Base-by-base conservation (phyloP, 148 eudicot genomes). In the Vaccinium macrocarpon region DNA sequence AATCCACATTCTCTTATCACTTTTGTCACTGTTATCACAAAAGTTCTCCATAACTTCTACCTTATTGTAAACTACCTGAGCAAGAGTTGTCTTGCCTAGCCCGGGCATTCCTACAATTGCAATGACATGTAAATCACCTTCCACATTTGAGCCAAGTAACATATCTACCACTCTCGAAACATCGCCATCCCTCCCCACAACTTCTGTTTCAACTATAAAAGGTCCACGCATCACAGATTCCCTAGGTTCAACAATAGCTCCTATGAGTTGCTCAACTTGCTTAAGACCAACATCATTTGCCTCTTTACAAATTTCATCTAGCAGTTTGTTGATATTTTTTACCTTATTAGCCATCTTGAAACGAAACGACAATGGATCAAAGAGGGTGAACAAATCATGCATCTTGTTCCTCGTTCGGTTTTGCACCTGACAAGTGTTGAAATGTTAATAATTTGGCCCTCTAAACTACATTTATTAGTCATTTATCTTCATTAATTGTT, bases 151-250 rank as follows among this genome's bases (percentile, higher is more conserved):
- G 66, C 11, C 11, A 19, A 61, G 66, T 21, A 61, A 61, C 66
- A 74, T 74, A 8, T 19, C 27, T 8, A 74, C 49, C 77, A 74
- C 51, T 38, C 5, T 19, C 4, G 12, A 18, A 38, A 74, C 21
- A 42, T 74, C 77, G 6, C 13, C 50, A 38, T 74, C 77, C 77
- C 77, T 74, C 21, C 77, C 77, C 50, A 74, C 25, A 42, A 74
- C 77, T 74, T 5, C n/a, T 38, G 77, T 16, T 38, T 74, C 25
- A 42, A 16, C 77, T 16, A 74, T n/a, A 18, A 42, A 74, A 11
- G 77, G 77, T 3, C 2, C 3, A 42, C 51, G 18, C 25, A 0
- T 46, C 51, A 4, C 38, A 25, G 42, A 74, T 74, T 16, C 50
- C 23, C n/a, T 42, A 74, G 50, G 23, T 38, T 74, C 78, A 74